phyloP scores from a whole-genome alignment of 495 filamentous ascomycete species.

The Daldinia vernicosa region DNA sequence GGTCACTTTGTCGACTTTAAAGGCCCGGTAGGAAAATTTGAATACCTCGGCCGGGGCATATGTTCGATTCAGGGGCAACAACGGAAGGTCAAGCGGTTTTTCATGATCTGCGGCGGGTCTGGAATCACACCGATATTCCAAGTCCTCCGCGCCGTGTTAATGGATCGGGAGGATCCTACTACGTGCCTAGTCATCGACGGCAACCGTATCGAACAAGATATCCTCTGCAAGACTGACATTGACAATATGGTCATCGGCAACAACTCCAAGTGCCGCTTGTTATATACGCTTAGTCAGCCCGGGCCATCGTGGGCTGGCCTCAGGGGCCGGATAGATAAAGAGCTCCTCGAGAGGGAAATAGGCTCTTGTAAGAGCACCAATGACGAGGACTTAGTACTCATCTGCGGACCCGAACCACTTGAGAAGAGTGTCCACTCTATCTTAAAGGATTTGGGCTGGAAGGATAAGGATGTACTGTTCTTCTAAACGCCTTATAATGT shows the following conservation, averaged over 20 bases:
- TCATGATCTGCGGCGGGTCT: slow-evolving; percentile 90
- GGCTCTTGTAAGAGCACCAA: slow-evolving; percentile 47
- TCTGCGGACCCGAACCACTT: slow-evolving; percentile 85
- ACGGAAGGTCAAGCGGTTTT: slow-evolving; percentile 71
- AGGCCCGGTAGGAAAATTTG: slow-evolving; percentile 88
- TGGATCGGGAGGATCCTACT: slow-evolving; percentile 51
- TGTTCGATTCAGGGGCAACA: slow-evolving; percentile 69
- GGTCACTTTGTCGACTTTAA: slow-evolving; percentile 84
- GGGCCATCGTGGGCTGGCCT: slow-evolving; percentile 72
- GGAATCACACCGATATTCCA: slow-evolving; percentile 95
- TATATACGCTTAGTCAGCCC: slow-evolving; percentile 78
- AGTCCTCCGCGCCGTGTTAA: slow-evolving; percentile 80
- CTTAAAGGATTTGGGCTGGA: slow-evolving; percentile 77
- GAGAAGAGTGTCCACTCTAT: slow-evolving; percentile 72
- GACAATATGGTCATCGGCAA: slow-evolving; percentile 66
- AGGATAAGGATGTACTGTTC: slow-evolving; percentile 81
- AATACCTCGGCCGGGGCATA: slow-evolving; percentile 74
- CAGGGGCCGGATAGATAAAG: slow-evolving; percentile 71
- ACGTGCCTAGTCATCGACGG: slow-evolving; percentile 79
- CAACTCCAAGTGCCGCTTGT: slow-evolving; percentile 66
- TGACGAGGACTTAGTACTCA: slow-evolving; percentile 70
- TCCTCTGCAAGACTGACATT: slow-evolving; percentile 80
- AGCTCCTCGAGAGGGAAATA: slow-evolving; percentile 70
- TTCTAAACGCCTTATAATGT: slow-evolving; percentile 61
- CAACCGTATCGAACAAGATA: slow-evolving; percentile 83